Conservation (phyloP, 371 early-diverging fungal species). For the Syncephalastrum contaminatum region DNA sequence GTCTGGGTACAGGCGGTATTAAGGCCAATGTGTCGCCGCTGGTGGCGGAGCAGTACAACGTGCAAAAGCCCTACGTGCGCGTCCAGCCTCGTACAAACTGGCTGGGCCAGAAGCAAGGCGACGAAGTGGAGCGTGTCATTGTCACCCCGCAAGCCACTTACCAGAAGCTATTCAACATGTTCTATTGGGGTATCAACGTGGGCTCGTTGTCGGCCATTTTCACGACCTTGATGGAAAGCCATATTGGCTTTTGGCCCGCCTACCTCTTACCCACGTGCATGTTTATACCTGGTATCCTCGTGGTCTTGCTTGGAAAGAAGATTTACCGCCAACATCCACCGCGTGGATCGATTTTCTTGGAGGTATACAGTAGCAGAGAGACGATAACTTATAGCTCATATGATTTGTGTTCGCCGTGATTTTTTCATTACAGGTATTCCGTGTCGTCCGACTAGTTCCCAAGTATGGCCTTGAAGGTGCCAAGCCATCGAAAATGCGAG, state of each 20-base stretch:
- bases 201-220: constrained; percentile 63
- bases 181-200: constrained; percentile 62
- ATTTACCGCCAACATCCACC: constrained; percentile 55
- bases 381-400: too few species aligned
- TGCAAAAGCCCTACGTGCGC: constrained; percentile 28
- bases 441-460: constrained; percentile 15
- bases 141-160: constrained; percentile 53
- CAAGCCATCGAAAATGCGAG: constrained; percentile 27
- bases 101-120: constrained; percentile 3
- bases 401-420: too few species aligned
- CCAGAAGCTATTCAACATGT: constrained; percentile 49
- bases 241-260: constrained; percentile 59
- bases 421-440: too few species aligned
- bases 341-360: constrained; percentile 42
- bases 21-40: constrained; percentile 52
- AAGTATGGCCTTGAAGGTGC: constrained; percentile 38
- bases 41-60: constrained; percentile 49
- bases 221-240: constrained; percentile 50
- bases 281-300: constrained; percentile 57
- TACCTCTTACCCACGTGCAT: constrained; percentile 62
- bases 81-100: constrained; percentile 19
- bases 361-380: constrained; percentile 11
- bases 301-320: constrained; percentile 55
- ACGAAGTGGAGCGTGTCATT: constrained; percentile 33
- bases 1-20: constrained; percentile 59